Base-by-base conservation (phyloP, 2,329 filamentous ascomycete species). In the Pleoardoris graminearum region DNA sequence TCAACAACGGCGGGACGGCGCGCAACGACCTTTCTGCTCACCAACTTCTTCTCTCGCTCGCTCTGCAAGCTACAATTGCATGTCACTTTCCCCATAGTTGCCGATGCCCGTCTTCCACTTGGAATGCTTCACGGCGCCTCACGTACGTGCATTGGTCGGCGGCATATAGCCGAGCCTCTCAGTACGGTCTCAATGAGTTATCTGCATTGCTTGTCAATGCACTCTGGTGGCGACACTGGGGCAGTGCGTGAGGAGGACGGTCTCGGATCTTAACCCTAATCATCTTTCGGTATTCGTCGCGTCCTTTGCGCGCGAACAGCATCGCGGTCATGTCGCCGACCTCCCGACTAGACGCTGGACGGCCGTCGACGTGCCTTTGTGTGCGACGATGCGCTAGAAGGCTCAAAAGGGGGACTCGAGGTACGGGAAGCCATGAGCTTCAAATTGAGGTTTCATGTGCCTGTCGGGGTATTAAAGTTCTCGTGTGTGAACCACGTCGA, bases 251-350 rank as follows among this genome's bases (percentile, higher is more conserved):
- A 76, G 76, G 83, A 81, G 83, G 87, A 84, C 80, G 79, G 79
- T 76, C 79, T 87, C 86, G 90, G 89, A 92, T 92, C 89, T 92
- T 96, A 96, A 96, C 92, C 92, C 92, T 96, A 96, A 89, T 82
- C 79, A 79, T 76, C 78, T 75, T 79, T 85, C 88, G 89, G 90
- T 86, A 85, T 70, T 73, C 64, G 55, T 67, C 60, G 66, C 57
- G 85, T 67, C 50, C 70, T 58, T 56, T 60, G 66, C 57, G 85
- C 81, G 59, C 48, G 54, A 48, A 67, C 17, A 73, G 70, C 48
- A 58, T 69, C 64, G 64, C 66, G 70, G 72, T 74, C 79, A 77
- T 83, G 86, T 88, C 85, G 85, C 85, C 81, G 77, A 82, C 76
- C 78, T 79, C 78, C 81, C 81, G 85, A 92, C 72, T 91, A 91